phyloP scores from a whole-genome alignment of 495 filamentous ascomycete genomes.

The Penicillium bialowiezense region DNA sequence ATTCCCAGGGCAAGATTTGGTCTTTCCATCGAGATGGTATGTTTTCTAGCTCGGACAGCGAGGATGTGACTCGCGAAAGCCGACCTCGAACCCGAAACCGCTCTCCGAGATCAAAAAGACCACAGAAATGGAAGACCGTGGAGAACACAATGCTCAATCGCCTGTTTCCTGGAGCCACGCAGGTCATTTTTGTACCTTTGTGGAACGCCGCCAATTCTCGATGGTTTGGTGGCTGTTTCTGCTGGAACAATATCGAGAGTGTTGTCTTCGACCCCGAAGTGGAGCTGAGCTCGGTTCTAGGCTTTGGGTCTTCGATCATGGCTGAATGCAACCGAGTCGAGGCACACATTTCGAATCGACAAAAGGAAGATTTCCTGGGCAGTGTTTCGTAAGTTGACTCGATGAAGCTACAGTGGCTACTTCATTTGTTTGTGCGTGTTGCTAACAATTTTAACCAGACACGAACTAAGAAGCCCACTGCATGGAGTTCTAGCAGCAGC shows the following conservation, averaged over 20 bases:
- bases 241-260: constrained; percentile 51
- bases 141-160: constrained; percentile 40
- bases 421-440: constrained; percentile 20
- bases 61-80: constrained; percentile 23
- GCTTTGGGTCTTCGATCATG: constrained; percentile 66
- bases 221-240: constrained; percentile 67
- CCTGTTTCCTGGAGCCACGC: constrained; percentile 40
- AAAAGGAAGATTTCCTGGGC: constrained; percentile 71
- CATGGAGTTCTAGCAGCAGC: constrained; percentile 70
- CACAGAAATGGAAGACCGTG: constrained; percentile 30
- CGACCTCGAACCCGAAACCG: constrained; percentile 8
- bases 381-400: constrained; percentile 55
- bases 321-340: constrained; percentile 62
- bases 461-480: constrained; percentile 73
- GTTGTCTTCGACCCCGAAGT: constrained; percentile 34
- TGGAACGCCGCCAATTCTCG: constrained; percentile 64
- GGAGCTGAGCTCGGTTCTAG: constrained; percentile 47
- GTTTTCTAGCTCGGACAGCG: constrained; percentile 40
- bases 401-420: constrained; percentile 11
- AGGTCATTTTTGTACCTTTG: constrained; percentile 52
- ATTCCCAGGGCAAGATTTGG: constrained; percentile 62
- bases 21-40: constrained; percentile 53
- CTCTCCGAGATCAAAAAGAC: constrained; percentile 28
- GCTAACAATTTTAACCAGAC: constrained; percentile 39
- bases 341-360: constrained; percentile 51